Evolutionary conservation across 768 basidiomycete genomes (phyloP).

Genomic region (Boletellus ananas): DNA sequence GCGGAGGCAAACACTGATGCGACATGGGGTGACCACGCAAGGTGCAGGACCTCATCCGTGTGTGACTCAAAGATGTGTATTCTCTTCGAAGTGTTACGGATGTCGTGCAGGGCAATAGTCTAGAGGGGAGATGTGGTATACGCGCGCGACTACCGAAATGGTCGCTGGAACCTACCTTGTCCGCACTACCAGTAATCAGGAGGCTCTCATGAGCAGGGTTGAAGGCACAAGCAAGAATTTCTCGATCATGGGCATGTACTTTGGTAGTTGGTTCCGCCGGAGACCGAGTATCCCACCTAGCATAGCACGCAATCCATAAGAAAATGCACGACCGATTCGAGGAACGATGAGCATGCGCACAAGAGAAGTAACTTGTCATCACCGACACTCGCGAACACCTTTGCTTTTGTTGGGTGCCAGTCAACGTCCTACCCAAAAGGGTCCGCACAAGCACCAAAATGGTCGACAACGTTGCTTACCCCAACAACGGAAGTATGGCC

Average conservation of each 20-base stretch:
- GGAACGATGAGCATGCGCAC: conserved; percentile 44
- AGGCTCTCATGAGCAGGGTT: conserved; percentile 78
- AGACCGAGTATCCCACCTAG: conserved; percentile 90
- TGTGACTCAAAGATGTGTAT: conserved; percentile 92
- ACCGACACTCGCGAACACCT: conserved; percentile 90
- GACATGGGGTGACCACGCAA: conserved; percentile 94
- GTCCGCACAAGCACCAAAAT: background rate
- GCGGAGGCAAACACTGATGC: conserved; percentile 92
- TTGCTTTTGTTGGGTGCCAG: conserved; percentile 83
- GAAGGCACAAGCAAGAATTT: conserved; percentile 89
- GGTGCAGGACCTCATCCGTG: conserved; percentile 89
- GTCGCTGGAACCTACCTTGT: conserved; percentile 58
- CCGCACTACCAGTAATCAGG: conserved; percentile 87
- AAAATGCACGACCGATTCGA: background rate
- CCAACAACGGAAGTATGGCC: conserved; percentile 93
- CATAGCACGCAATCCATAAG: conserved; percentile 2
- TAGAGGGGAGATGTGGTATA: conserved; percentile 28
- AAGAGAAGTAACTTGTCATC: conserved; percentile 94
- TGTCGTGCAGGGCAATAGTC: conserved; percentile 89
- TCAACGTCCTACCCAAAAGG: conserved; percentile 74
- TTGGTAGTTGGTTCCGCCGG: conserved; percentile 63
- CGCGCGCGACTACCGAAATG: background rate
- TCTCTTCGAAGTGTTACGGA: conserved; percentile 66
- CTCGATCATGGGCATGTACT: conserved; percentile 83
- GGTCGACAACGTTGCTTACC: conserved; percentile 42